Evolutionary conservation across 805 yeast species (phyloP), one percentile per base, ranked within the genome.

Genomic region (Wickerhamomyces hampshirensis): DNA sequence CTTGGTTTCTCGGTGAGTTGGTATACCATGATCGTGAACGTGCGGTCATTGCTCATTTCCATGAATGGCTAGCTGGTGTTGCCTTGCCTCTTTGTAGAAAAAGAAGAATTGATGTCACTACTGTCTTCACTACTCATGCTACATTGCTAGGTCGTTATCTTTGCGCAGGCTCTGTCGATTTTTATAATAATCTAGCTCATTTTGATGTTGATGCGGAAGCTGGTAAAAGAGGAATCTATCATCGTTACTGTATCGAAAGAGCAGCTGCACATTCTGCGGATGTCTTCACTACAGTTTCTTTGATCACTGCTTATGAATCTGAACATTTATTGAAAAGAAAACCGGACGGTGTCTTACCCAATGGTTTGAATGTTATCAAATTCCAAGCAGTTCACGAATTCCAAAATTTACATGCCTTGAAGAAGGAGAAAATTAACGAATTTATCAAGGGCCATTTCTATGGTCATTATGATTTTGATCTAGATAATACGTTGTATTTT

Each of bases 171-270:
- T 80, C 89, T 27, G 94, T 88, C 30, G 98, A 91, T 61, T 93
- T 91, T 57, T 91, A 91, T 69, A 91, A 91, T 66, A 88, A 89
- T 58, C 70, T 91, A 54, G 83, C 83, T 43, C 64, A 73, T 47
- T 89, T 93, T 56, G 98, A 91, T 53, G 98, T 91, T 33, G 98
- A 91, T 60, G 88, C 91, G 23, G 98, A 91, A 63, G 98, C 98
- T 10, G 98, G 98, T 15, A 89, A 87, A 63, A 73, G 98, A 50
- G 98, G 98, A 37, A 91, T 91, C 51, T 91, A 91, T 63, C 98
- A 91, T 60, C 75, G 98, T 45, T 93, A 91, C 61, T 91, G 98
- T 63, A 84, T 91, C 47, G 98, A 91, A 66, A 75, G 98, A 41
- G 89, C 95, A 6, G 96, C 97, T 12, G 88, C 96, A 13, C 98